Evolutionary conservation across 2,329 filamentous ascomycete species (phyloP).

Genomic region (Teratosphaeria destructans): DNA sequence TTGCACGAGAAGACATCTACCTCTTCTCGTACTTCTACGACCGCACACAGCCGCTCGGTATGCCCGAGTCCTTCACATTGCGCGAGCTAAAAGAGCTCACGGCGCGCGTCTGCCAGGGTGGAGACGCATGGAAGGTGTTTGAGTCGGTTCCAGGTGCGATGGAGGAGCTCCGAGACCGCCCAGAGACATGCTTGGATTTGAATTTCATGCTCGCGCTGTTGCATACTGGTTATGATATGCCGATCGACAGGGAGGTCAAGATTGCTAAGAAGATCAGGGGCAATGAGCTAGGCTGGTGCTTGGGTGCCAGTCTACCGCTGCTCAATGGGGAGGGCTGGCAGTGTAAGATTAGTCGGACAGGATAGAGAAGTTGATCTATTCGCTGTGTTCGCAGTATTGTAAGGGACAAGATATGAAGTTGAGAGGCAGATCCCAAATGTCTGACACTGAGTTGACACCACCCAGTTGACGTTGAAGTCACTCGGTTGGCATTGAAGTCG

Average conservation of each 20-base stretch:
- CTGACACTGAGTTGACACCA: too few relatives aligned
- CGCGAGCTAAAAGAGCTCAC: constrained; percentile 81
- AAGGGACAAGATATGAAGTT: background rate
- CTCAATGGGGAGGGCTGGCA: constrained; percentile 20
- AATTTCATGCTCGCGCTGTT: constrained; percentile 92
- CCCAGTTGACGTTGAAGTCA: too few relatives aligned
- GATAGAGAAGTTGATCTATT: background rate
- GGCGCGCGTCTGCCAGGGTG: constrained; percentile 74
- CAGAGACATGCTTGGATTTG: constrained; percentile 87
- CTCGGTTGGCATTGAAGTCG: too few relatives aligned
- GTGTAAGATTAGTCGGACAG: constrained; percentile 8
- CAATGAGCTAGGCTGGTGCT: constrained; percentile 94
- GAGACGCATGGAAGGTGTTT: constrained; percentile 76
- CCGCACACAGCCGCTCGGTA: constrained; percentile 83
- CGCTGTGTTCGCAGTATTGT: background rate
- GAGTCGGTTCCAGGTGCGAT: constrained; percentile 64
- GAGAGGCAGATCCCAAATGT: background rate
- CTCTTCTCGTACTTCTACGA: constrained; percentile 98
- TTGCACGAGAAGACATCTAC: constrained; percentile 81
- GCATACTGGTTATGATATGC: constrained; percentile 97
- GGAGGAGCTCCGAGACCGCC: constrained; percentile 67
- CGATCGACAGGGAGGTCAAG: constrained; percentile 87
- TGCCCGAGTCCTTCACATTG: constrained; percentile 95
- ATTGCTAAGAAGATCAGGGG: constrained; percentile 98
- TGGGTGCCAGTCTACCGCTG: constrained; percentile 62